Conservation (phyloP, 192 early-diverging fungal species). For the Coemansia sp. region DNA sequence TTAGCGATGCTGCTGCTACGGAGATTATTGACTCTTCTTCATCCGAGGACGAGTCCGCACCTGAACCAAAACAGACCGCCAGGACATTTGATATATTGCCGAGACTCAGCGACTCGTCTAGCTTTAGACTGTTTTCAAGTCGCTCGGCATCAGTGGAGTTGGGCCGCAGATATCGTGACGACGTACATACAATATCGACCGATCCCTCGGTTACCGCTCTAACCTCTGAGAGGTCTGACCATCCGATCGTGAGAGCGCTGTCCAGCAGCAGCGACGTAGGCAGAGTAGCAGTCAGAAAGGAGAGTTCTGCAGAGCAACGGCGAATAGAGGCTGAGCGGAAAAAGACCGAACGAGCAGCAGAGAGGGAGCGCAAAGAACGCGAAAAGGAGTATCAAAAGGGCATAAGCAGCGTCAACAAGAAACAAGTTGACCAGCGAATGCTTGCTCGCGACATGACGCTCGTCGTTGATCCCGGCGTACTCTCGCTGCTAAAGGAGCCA, state of each 20-base stretch:
- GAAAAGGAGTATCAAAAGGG: constrained; percentile 1
- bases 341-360: not conserved
- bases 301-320: constrained; percentile 2
- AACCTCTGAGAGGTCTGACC: not conserved
- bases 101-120: not conserved
- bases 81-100: not conserved
- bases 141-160: not conserved
- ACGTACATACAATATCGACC: not conserved
- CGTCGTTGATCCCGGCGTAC: constrained; percentile 22
- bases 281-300: not conserved
- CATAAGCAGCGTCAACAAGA: constrained; percentile 18
- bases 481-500: constrained; percentile 1
- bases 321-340: constrained; percentile 3
- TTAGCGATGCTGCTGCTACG: constrained; percentile 24
- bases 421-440: constrained; percentile 11
- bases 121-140: constrained; percentile 2
- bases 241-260: not conserved
- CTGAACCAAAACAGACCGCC: not conserved
- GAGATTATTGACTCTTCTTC: constrained; percentile 30
- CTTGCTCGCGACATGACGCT: constrained; percentile 32
- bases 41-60: not conserved
- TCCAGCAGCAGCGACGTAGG: not conserved
- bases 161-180: not conserved
- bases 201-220: not conserved
- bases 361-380: constrained; percentile 4